Base-by-base conservation (phyloP, 2,329 filamentous ascomycete genomes). In the Plenodomus lindquistii region DNA sequence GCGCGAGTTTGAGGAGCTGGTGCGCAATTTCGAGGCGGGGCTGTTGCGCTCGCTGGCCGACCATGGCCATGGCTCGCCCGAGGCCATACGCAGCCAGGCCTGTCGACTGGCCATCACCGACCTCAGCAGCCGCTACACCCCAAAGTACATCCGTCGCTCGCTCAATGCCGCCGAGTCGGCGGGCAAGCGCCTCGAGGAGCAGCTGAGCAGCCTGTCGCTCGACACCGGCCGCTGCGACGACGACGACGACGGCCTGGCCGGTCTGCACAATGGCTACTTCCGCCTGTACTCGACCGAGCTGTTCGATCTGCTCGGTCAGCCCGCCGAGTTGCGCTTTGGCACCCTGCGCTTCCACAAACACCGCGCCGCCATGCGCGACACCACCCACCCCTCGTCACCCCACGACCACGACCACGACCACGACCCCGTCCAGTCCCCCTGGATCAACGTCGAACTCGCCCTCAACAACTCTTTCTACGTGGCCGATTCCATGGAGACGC, bases 231-330 rank as follows among this genome's bases (percentile, higher is more conserved):
- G 24, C 22, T 37, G 42, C 29, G 46, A 40, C 38, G 43, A 52
- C 18, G 44, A 45, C 29, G 39, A 43, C 41, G 48, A 55, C 37
- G 50, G 55, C 37, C 52, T 66, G 42, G 55, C 55, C 42, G 53
- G 44, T 50, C 58, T 70, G 44, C 60, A 66, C 57, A 60, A 65
- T 45, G 68, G 68, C 60, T 60, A 71, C 57, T 71, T 71, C 48
- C 58, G 68, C 37, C 62, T 71, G 22, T 69, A 69, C 52, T 71
- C 68, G 16, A 64, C 66, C 38, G 63, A 67, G 53, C 61, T 71
- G 9, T 71, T 70, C 52, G 66, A 71, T 52, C 49, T 67, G 38
- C 60, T 71, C 8, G 67, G 65, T 42, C 65, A 69, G 52, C 68
- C 68, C 34, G 63, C 65, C 36, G 59, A 69, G 44, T 52, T 70